These are phyloP conservation scores for Phytophthora boehmeriae DNA, from an alignment of 352 stramenopile species.

Conservation along the genomic window DNA sequence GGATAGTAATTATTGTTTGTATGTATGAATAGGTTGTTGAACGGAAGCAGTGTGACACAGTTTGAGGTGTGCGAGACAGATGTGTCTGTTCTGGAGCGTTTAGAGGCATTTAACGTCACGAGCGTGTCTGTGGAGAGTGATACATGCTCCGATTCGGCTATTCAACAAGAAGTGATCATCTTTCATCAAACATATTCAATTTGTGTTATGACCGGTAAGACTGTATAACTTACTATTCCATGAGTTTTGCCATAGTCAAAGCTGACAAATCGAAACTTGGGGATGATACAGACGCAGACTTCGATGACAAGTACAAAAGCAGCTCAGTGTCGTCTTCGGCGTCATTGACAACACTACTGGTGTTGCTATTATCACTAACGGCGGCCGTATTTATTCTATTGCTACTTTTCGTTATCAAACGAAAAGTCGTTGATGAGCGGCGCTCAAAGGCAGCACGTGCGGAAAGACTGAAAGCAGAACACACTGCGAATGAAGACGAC, in stretches of 20 bases:
- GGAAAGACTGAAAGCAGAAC: constrained; percentile 24
- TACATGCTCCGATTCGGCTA: constrained; percentile 17
- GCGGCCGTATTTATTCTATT: constrained; percentile 23
- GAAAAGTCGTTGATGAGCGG: constrained; percentile 32
- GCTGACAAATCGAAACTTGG: not conserved
- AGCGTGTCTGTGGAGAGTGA: constrained; percentile 5
- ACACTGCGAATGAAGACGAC: constrained; percentile 14
- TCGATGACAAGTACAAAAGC: constrained; percentile 26
- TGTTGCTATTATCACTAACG: constrained; percentile 26
- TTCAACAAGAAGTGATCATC: constrained; percentile 13
- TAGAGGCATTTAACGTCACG: constrained; percentile 30
- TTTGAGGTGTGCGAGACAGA: constrained; percentile 42
- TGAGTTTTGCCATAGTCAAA: not conserved
- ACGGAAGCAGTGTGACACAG: constrained; percentile 31
- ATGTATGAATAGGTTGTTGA: constrained; percentile 24
- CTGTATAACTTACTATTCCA: not conserved
- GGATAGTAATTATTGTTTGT: not conserved
- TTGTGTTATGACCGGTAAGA: constrained; percentile 34
- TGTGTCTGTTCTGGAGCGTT: constrained; percentile 26
- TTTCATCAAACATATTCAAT: constrained; percentile 27
- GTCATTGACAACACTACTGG: constrained; percentile 25
- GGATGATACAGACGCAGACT: constrained; percentile 14
- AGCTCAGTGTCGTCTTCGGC: constrained; percentile 27
- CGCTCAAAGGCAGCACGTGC: constrained; percentile 19
- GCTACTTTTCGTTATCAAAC: constrained; percentile 32